These are phyloP conservation scores for Saururus chinensis DNA, from an alignment of 164 flowering plant species.

Conservation along the genomic window DNA sequence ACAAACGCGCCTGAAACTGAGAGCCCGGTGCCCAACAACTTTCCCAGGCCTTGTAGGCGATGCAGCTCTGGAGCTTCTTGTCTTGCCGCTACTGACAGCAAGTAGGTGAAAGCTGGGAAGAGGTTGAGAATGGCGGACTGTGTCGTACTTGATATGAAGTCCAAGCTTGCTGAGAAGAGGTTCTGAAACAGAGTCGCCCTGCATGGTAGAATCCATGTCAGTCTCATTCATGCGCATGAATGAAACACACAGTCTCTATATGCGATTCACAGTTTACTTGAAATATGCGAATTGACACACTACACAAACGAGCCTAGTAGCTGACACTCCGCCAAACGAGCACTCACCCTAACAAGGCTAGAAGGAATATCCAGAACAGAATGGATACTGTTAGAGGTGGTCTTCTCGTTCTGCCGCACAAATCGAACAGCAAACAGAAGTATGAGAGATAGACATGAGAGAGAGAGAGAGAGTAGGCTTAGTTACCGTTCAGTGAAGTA, in stretches of 20 bases:
- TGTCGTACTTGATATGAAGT: slow-evolving; percentile 8
- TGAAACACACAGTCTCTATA: no score
- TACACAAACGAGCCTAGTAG: no score
- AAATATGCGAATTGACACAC: no score
- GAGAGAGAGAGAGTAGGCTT: neutral
- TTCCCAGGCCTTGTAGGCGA: neutral
- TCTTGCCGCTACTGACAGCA: slow-evolving; percentile 5
- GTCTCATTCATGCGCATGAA: no score
- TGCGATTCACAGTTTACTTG: no score
- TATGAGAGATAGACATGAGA: neutral
- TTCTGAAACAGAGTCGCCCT: slow-evolving; percentile 6
- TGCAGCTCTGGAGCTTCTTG: neutral
- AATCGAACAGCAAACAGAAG: neutral
- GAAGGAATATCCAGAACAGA: slow-evolving; percentile 6
- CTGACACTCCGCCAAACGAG: no score
- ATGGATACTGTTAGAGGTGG: slow-evolving; percentile 9
- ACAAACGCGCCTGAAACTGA: slow-evolving; percentile 6
- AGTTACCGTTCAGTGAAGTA: slow-evolving; percentile 11
- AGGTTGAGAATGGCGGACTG: slow-evolving; percentile 8
- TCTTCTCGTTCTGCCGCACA: slow-evolving; percentile 9
- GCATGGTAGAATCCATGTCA: neutral
- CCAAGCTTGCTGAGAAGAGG: slow-evolving; percentile 3
- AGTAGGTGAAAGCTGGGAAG: slow-evolving; percentile 4
- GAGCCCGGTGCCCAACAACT: slow-evolving; percentile 5
- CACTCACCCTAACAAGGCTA: slow-evolving; percentile 7